phyloP scores from a whole-genome alignment of 805 yeast species.

The Pachysolen tannophilus region DNA sequence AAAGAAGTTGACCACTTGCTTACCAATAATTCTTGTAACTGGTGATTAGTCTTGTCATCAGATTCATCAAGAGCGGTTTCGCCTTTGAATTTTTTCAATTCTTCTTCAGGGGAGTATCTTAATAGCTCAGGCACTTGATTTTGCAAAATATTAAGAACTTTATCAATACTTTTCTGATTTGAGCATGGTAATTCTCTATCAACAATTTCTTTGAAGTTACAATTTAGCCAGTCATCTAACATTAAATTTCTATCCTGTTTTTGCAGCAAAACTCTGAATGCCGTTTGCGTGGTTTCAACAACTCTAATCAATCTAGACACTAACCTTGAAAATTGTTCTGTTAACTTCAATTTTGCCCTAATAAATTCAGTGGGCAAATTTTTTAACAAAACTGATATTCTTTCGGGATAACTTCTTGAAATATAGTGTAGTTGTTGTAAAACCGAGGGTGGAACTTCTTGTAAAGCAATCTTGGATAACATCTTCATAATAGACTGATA shows the following conservation, averaged over 20 bases:
- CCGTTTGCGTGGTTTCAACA: slow-evolving; percentile 24
- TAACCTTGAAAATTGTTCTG: slow-evolving; percentile 44
- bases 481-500: slow-evolving; percentile 47
- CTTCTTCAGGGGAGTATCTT: slow-evolving; percentile 9
- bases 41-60: slow-evolving; percentile 1
- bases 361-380: slow-evolving; percentile 44
- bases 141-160: slow-evolving; percentile 25
- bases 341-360: slow-evolving; percentile 43
- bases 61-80: not conserved
- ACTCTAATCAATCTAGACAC: slow-evolving; percentile 47
- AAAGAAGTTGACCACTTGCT: slow-evolving; percentile 26
- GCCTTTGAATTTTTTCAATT: slow-evolving; percentile 3
- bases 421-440: slow-evolving; percentile 46
- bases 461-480: slow-evolving; percentile 54
- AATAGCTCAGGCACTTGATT: slow-evolving; percentile 27
- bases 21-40: slow-evolving; percentile 9
- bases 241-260: slow-evolving; percentile 30
- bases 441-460: slow-evolving; percentile 51
- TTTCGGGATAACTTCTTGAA: slow-evolving; percentile 36
- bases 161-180: slow-evolving; percentile 18
- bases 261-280: slow-evolving; percentile 4
- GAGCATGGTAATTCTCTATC: slow-evolving; percentile 10
- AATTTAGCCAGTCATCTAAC: slow-evolving; percentile 42
- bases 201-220: slow-evolving; percentile 19
- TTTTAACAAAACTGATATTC: slow-evolving; percentile 25